Evolutionary conservation across 108 stramenopile genomes (phyloP).

Genomic region (Nitzschia sp.): DNA sequence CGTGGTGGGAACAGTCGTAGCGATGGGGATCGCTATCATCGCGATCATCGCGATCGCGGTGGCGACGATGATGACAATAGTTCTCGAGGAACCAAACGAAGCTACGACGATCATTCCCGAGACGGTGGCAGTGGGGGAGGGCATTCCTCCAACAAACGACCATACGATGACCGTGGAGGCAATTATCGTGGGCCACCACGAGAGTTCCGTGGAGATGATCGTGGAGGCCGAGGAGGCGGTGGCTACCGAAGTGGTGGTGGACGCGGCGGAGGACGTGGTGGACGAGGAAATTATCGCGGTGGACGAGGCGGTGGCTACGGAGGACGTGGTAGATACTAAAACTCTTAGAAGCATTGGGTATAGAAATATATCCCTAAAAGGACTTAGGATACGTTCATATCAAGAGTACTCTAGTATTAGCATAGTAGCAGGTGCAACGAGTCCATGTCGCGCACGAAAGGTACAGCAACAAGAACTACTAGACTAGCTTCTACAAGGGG

Average conservation of each 20-base stretch:
- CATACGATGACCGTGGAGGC: conserved; percentile 23
- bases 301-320: conserved; percentile 23
- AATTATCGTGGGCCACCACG: conserved; percentile 24
- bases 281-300: conserved; percentile 15
- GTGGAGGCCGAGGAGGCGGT: conserved; percentile 26
- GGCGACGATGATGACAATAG: conserved; percentile 29
- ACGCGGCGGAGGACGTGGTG: conserved; percentile 18
- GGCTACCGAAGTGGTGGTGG: conserved; percentile 32
- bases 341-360: too few relatives aligned
- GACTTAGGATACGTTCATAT: too few relatives aligned
- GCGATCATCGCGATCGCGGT: conserved; percentile 16
- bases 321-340: conserved; percentile 1
- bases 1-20: neutral
- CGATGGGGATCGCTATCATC: conserved; percentile 28
- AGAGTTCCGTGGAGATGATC: conserved; percentile 15
- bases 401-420: too few relatives aligned
- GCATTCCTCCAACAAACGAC: neutral
- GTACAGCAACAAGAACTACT: too few relatives aligned
- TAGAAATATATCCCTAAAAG: too few relatives aligned
- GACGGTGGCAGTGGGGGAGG: conserved; percentile 4
- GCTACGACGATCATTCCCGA: conserved; percentile 17
- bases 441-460: too few relatives aligned
- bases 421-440: too few relatives aligned
- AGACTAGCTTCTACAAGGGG: too few relatives aligned
- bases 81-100: conserved; percentile 48